These are phyloP conservation scores for Microcos paniculata DNA, from an alignment of 345 rosid genomes.

Conservation along the genomic window DNA sequence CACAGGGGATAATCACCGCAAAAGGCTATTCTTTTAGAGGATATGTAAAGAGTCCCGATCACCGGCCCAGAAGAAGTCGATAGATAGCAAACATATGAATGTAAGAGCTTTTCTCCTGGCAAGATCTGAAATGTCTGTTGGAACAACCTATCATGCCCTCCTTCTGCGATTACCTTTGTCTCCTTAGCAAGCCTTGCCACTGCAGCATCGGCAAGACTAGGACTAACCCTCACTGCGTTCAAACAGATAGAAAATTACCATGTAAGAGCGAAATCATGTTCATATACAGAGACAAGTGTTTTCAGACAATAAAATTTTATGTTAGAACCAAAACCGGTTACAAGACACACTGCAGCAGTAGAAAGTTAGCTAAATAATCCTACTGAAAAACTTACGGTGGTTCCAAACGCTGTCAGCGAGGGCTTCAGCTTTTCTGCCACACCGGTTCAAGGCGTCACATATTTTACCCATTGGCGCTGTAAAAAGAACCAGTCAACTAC, in stretches of 20 bases:
- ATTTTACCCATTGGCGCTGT: slow-evolving; percentile 58
- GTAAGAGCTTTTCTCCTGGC: slow-evolving; percentile 61
- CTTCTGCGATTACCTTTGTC: slow-evolving; percentile 68
- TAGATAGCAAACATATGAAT: slow-evolving; percentile 68
- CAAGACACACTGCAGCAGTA: not conserved
- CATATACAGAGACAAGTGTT: not conserved
- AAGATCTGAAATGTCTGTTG: slow-evolving; percentile 53
- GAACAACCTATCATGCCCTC: slow-evolving; percentile 74
- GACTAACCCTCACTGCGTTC: slow-evolving; percentile 58
- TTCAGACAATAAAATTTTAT: not conserved
- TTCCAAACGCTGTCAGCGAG: slow-evolving; percentile 60
- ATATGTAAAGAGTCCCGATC: slow-evolving; percentile 69
- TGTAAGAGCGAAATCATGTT: slow-evolving; percentile 1
- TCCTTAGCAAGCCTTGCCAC: slow-evolving; percentile 81
- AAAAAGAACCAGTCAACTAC: not conserved
- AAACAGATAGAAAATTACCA: slow-evolving; percentile 5
- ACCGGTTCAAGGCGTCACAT: slow-evolving; percentile 49
- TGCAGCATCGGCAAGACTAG: slow-evolving; percentile 75
- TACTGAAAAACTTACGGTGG: slow-evolving; percentile 37
- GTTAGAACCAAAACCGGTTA: not conserved
- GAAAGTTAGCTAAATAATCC: not conserved
- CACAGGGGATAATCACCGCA: slow-evolving; percentile 67
- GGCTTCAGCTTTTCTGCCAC: slow-evolving; percentile 62
- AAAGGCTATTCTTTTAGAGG: slow-evolving; percentile 58
- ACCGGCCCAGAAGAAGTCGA: slow-evolving; percentile 77